Evolutionary conservation across 441 rosid genomes (phyloP).

Genomic region (Hura crepitans): DNA sequence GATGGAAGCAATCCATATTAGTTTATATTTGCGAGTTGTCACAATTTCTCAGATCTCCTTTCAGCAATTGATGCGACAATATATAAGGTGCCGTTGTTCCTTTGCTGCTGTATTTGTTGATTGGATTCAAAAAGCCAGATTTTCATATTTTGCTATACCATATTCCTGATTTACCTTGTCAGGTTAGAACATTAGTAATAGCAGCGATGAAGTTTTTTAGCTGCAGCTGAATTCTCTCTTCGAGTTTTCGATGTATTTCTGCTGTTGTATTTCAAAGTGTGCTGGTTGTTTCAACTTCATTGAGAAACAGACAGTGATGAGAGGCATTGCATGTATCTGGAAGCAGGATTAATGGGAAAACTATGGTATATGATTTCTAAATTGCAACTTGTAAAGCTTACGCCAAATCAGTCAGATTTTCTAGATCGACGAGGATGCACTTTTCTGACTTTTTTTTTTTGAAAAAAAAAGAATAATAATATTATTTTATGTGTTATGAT

Average conservation of each 20-base stretch:
- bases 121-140: neutral
- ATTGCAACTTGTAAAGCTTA: too few species aligned
- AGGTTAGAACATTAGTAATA: too few species aligned
- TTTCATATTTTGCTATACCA: neutral
- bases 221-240: neutral
- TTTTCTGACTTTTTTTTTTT: too few species aligned
- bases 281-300: too few species aligned
- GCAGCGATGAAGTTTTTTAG: too few species aligned
- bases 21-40: neutral
- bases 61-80: neutral
- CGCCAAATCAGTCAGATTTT: too few species aligned
- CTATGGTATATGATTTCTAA: too few species aligned
- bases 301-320: neutral
- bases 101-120: constrained; percentile 6
- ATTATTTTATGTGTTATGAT: too few species aligned
- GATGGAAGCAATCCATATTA: constrained; percentile 2
- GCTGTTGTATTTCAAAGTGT: neutral
- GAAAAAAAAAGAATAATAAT: too few species aligned
- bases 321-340: neutral
- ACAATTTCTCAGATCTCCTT: neutral
- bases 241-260: neutral
- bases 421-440: too few species aligned
- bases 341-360: neutral
- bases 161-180: neutral
- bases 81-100: neutral